A percentile compares a stretch with the other conserved stretches of the same genome.
phyloP scores from a whole-genome alignment of 2,329 filamentous ascomycete genomes.

The Huntiella bhutanensis region DNA sequence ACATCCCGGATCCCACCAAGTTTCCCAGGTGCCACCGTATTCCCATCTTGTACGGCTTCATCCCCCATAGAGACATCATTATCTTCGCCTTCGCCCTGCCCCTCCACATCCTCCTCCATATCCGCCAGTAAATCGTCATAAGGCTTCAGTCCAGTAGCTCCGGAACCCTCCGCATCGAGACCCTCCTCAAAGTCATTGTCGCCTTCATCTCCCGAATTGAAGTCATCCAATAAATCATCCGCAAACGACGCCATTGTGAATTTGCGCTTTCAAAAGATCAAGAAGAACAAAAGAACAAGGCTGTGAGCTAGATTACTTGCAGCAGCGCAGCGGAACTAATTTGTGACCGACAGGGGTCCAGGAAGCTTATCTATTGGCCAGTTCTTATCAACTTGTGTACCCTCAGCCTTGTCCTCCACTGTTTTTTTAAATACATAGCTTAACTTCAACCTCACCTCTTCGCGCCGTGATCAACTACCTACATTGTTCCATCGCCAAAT shows the following conservation, averaged over 20 bases:
- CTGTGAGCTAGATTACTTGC: constrained; percentile 7
- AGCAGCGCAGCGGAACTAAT: constrained; percentile 1
- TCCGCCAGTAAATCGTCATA: constrained; percentile 40
- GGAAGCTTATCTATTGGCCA: constrained; percentile 9
- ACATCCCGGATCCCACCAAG: constrained; percentile 57
- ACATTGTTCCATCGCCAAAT: neutral
- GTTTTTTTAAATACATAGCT: constrained; percentile 3
- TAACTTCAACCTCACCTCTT: neutral
- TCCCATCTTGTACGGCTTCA: constrained; percentile 45
- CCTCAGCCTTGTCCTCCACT: constrained; percentile 8
- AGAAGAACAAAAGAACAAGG: neutral
- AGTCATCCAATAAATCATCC: constrained; percentile 82
- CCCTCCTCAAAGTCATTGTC: constrained; percentile 16
- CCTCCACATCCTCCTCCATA: constrained; percentile 40
- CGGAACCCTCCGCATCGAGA: constrained; percentile 15
- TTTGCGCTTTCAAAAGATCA: neutral
- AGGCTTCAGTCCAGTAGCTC: constrained; percentile 29
- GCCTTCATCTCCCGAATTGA: constrained; percentile 29
- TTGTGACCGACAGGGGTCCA: neutral
- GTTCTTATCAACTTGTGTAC: constrained; percentile 1
- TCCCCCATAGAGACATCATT: constrained; percentile 39
- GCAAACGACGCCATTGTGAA: constrained; percentile 66
- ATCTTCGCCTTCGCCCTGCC: constrained; percentile 22
- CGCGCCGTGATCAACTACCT: neutral
- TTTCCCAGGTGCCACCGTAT: constrained; percentile 65